phyloP scores from a whole-genome alignment of 2,329 filamentous ascomycete species.

The Davidsoniella australis region DNA sequence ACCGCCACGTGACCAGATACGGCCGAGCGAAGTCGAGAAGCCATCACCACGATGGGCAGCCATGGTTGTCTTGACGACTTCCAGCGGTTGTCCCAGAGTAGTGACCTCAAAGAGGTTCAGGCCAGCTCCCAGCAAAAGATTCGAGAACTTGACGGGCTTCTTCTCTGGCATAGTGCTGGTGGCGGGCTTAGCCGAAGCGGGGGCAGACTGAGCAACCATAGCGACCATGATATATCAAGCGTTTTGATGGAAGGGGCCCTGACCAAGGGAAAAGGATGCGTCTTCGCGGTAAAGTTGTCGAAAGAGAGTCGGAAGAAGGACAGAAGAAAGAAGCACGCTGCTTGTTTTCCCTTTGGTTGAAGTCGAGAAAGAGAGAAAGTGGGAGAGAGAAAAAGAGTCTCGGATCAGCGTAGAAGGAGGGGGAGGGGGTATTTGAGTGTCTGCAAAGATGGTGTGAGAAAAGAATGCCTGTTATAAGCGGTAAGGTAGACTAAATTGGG shows the following conservation, averaged over 20 bases:
- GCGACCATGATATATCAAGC: constrained; percentile 45
- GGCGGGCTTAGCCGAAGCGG: constrained; percentile 35
- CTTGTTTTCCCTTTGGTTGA: neutral
- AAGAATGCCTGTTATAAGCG: neutral
- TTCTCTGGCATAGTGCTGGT: constrained; percentile 57
- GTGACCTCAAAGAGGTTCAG: constrained; percentile 89
- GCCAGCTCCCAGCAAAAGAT: constrained; percentile 82
- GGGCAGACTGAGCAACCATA: constrained; percentile 32
- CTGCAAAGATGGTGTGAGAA: constrained; percentile 11
- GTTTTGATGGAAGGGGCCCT: constrained; percentile 52
- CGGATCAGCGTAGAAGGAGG: constrained; percentile 10
- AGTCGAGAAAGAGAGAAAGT: neutral
- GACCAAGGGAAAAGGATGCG: constrained; percentile 95
- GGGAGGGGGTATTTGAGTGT: constrained; percentile 9
- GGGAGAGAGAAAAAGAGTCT: constrained; percentile 4
- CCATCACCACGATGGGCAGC: constrained; percentile 85
- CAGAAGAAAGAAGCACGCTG: constrained; percentile 3
- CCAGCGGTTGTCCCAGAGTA: constrained; percentile 60
- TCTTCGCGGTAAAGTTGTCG: constrained; percentile 44
- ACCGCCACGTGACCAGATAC: constrained; percentile 90
- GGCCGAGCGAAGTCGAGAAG: constrained; percentile 62
- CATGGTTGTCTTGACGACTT: constrained; percentile 99
- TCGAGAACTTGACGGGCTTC: constrained; percentile 99
- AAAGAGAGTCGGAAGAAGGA: constrained; percentile 9
- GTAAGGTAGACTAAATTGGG: too few relatives aligned